Evolutionary conservation across 2,329 filamentous ascomycete species (phyloP), one percentile per base, ranked within the genome.

Genomic region (Trichoderma sp.): DNA sequence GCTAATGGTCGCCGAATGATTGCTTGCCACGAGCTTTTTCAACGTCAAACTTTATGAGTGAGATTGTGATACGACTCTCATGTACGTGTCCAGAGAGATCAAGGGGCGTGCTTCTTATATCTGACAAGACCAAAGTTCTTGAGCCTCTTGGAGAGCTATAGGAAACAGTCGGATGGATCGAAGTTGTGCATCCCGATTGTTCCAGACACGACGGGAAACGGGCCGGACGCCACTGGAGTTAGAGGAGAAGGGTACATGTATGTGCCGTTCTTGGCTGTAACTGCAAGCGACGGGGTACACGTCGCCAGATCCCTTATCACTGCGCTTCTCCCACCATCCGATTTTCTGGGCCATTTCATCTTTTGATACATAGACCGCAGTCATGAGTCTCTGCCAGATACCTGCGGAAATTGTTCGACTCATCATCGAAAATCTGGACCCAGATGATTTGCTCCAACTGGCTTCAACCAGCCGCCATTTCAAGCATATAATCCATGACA

Each of bases 361-460:
- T 40, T 29, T 29, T 40, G 3, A 10, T 24, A 21, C 27, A 14
- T 14, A 24, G 4, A 7, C 27, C 16, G 27, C 62, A 35, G 52
- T 19, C 53, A 80, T 81, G 77, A 75, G 76, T 60, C 72, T 83
- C 27, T 69, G 76, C 43, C 72, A 70, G 19, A 70, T 92, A 14
- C 89, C 90, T 0, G 89, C 87, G 74, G 91, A 92, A 77, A 81
- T 92, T n/a, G 79, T 91, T 33, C 86, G 86, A 61, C 83, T 86
- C 63, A 84, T 92, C 63, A 82, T 85, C 8, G 80, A 81, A 7
- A 79, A 82, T 68, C 81, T 92, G 43, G 81, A 85, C 21, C 79
- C 89, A 31, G 83, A 87, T 58, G 88, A 91, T 72, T 82, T 88
- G 49, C 83, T 88, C 70, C 82, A 85, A 71, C 79, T 92, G 55